A percentile compares a stretch with the other conserved stretches of the same genome.
Evolutionary conservation across 2,329 filamentous ascomycete species (phyloP).

Genomic region (Scedosporium minutisporum): DNA sequence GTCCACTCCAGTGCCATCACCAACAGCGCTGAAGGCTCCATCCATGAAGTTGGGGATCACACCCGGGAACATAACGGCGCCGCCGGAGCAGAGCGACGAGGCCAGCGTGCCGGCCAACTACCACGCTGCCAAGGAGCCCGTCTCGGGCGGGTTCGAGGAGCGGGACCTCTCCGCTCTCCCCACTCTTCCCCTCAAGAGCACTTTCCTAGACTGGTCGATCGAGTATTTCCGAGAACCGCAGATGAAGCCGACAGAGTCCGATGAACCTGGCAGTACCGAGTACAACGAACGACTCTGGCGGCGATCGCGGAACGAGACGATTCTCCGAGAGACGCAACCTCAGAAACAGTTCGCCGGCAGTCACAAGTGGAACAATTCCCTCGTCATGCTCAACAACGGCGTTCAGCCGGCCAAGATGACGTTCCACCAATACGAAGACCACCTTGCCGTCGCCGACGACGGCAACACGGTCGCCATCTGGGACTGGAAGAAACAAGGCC

Average conservation of each 20-base stretch:
- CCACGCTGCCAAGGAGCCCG: constrained; percentile 64
- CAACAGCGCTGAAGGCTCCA: constrained; percentile 17
- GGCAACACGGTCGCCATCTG: constrained; percentile 84
- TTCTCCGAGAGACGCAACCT: constrained; percentile 85
- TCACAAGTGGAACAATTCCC: constrained; percentile 77
- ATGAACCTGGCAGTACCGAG: constrained; percentile 90
- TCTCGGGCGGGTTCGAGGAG: constrained; percentile 64
- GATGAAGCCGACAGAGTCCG: constrained; percentile 92
- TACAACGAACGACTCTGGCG: constrained; percentile 95
- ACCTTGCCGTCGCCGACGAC: constrained; percentile 87
- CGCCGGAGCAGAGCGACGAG: constrained; percentile 68
- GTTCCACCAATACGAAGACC: constrained; percentile 96
- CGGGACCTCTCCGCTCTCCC: constrained; percentile 51
- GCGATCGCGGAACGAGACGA: constrained; percentile 82
- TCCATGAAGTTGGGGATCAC: constrained; percentile 31
- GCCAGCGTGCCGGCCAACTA: constrained; percentile 60
- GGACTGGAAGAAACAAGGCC: constrained; percentile 77
- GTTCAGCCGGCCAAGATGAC: constrained; percentile 87
- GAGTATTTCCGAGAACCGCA: constrained; percentile 97
- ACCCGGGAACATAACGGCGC: constrained; percentile 34
- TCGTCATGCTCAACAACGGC: constrained; percentile 78
- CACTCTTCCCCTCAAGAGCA: constrained; percentile 66
- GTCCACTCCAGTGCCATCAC: constrained; percentile 17
- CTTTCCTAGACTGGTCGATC: constrained; percentile 89
- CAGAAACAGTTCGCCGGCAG: constrained; percentile 80